Percentiles rank a stretch among this genome's conserved stretches.
These are phyloP conservation scores for Aureobasidium subglaciale DNA, from an alignment of 2,329 filamentous ascomycete species.

Conservation along the genomic window DNA sequence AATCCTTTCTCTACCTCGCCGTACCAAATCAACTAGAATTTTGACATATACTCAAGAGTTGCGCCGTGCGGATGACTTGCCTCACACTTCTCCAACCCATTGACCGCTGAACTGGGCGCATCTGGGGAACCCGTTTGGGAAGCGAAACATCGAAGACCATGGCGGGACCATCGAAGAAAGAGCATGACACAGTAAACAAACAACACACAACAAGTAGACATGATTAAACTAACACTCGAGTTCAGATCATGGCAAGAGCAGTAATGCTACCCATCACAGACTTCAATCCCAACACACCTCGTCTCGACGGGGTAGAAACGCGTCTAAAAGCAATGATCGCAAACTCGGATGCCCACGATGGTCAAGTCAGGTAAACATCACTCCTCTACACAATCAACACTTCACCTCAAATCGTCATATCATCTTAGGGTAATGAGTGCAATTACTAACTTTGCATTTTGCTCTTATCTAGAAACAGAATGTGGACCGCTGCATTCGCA, in stretches of 20 bases:
- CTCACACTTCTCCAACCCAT: not conserved
- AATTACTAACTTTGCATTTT: not conserved
- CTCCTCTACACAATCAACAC: not conserved
- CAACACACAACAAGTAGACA: not conserved
- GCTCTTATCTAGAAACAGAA: not conserved
- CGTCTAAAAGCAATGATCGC: slow-evolving; percentile 7
- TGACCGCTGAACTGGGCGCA: not conserved
- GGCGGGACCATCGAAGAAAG: not conserved
- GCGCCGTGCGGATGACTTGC: not conserved
- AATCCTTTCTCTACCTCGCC: not conserved
- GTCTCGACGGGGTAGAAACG: not conserved
- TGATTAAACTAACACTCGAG: not conserved
- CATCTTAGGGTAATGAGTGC: not conserved
- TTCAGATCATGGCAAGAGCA: slow-evolving; percentile 16
- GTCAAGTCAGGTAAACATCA: slow-evolving; percentile 11
- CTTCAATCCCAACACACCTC: slow-evolving; percentile 13
- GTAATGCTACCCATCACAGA: slow-evolving; percentile 17
- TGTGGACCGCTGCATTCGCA: slow-evolving; percentile 2
- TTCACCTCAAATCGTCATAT: no score
- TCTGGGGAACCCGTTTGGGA: not conserved
- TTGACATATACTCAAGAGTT: not conserved
- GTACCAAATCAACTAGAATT: not conserved
- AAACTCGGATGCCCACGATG: slow-evolving; percentile 13
- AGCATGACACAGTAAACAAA: not conserved
- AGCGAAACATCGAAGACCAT: not conserved